These are phyloP conservation scores for Stagonosporopsis vannaccii DNA, from an alignment of 2,329 filamentous ascomycete genomes.

Conservation along the genomic window DNA sequence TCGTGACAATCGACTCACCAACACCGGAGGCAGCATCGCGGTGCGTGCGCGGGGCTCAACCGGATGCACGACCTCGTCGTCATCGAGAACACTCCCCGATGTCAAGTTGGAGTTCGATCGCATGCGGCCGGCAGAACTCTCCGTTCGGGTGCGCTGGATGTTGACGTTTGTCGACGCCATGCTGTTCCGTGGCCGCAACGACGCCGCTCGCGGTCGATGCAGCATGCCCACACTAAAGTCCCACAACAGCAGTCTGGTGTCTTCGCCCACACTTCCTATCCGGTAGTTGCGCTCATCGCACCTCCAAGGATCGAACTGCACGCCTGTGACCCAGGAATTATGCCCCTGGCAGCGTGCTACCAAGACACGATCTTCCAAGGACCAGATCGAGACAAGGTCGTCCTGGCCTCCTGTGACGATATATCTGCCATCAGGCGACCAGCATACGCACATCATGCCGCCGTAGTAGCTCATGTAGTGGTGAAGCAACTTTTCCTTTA, in stretches of 20 bases:
- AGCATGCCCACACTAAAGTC: slow-evolving; percentile 98
- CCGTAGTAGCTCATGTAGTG: slow-evolving; percentile 93
- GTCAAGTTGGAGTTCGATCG: slow-evolving; percentile 76
- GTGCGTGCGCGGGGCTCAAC: slow-evolving; percentile 86
- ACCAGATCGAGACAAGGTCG: slow-evolving; percentile 96
- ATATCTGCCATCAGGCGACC: slow-evolving; percentile 97
- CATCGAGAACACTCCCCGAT: slow-evolving; percentile 60
- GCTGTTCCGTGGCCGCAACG: slow-evolving; percentile 64
- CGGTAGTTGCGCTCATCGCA: slow-evolving; percentile 96
- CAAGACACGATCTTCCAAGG: slow-evolving; percentile 79
- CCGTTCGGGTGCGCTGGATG: slow-evolving; percentile 61
- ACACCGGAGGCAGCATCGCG: slow-evolving; percentile 86
- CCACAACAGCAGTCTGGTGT: slow-evolving; percentile 90
- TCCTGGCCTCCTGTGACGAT: slow-evolving; percentile 95
- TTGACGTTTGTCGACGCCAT: slow-evolving; percentile 58
- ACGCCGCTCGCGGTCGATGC: slow-evolving; percentile 79
- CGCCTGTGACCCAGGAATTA: slow-evolving; percentile 91
- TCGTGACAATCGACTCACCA: slow-evolving; percentile 63
- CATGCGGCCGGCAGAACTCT: slow-evolving; percentile 67
- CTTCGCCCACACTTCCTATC: slow-evolving; percentile 94
- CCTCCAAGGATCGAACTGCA: slow-evolving; percentile 96
- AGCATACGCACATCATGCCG: slow-evolving; percentile 89
- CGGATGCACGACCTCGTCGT: slow-evolving; percentile 73
- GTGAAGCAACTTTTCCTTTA: slow-evolving; percentile 89
- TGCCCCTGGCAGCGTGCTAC: slow-evolving; percentile 94